Percentiles rank a stretch among this genome's conserved stretches.
Evolutionary conservation across 345 rosid genomes (phyloP).

Genomic region (Nephelium lappaceum): DNA sequence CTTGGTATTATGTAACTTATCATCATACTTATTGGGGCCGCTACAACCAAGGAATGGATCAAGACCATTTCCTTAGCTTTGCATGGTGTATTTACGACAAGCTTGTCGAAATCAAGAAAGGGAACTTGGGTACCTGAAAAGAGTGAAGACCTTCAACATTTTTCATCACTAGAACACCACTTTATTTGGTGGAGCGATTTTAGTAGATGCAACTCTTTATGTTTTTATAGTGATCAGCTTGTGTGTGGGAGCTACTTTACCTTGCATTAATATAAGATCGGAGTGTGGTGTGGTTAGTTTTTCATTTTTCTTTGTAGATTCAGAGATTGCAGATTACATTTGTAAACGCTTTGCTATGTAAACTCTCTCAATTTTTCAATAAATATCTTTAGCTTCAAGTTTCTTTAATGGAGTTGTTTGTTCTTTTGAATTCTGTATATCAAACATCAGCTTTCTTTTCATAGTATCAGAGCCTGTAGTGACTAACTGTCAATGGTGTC

Average conservation of each 20-base stretch:
- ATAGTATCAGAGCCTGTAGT: no score
- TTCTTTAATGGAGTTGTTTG: no score
- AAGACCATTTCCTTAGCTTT: constrained; percentile 49
- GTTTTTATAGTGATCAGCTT: background rate
- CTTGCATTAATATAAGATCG: background rate
- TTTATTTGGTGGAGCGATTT: constrained; percentile 9
- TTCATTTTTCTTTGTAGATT: no score
- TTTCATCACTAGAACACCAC: background rate
- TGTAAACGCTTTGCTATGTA: no score
- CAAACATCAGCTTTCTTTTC: no score
- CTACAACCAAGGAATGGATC: constrained; percentile 40
- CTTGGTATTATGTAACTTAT: constrained; percentile 54
- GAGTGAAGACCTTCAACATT: background rate
- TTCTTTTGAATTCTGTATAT: no score
- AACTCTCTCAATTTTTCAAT: no score
- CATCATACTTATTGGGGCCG: constrained; percentile 39
- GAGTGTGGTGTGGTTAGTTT: no score
- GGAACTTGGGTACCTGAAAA: background rate
- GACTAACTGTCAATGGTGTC: no score
- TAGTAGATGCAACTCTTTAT: background rate
- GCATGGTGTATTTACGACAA: constrained; percentile 49
- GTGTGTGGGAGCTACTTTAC: background rate
- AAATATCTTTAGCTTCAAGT: no score
- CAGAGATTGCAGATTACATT: no score
- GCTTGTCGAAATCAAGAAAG: constrained; percentile 35